A percentile compares a stretch with the other conserved stretches of the same genome.
Evolutionary conservation across 495 filamentous ascomycete species (phyloP).

Genomic region (Neurospora tetraspora): DNA sequence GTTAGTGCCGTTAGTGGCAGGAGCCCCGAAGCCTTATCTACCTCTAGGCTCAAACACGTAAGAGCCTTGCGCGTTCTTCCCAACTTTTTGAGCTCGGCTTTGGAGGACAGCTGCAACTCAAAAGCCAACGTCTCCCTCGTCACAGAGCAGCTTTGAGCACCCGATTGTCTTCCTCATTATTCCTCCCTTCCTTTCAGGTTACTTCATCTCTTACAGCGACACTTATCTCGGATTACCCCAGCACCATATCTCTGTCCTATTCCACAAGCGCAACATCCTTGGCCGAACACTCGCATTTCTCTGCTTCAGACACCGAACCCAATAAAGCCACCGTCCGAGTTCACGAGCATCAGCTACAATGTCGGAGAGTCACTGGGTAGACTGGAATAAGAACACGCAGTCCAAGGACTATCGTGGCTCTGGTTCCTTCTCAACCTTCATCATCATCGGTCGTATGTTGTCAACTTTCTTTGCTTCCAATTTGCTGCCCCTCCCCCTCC

Average conservation of each 20-base stretch:
- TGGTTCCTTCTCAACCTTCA: conserved; percentile 75
- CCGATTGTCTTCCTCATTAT: background rate
- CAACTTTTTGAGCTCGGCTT: background rate
- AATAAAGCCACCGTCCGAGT: background rate
- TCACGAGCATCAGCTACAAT: conserved; percentile 8
- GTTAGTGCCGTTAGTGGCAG: background rate
- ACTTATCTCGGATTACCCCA: background rate
- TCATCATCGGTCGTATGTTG: conserved; percentile 84
- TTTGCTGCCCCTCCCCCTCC: background rate
- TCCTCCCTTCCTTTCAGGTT: background rate
- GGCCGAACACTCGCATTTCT: background rate
- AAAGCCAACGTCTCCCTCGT: background rate
- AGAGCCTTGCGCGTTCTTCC: background rate
- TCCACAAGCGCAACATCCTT: background rate
- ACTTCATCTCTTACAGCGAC: background rate
- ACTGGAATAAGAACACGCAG: conserved; percentile 39
- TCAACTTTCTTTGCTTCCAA: background rate
- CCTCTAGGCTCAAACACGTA: background rate
- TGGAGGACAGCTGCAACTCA: background rate
- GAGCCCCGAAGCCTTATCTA: background rate
- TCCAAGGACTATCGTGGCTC: conserved; percentile 41
- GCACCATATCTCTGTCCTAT: background rate
- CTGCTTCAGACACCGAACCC: background rate
- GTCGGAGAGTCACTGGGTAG: conserved; percentile 28
- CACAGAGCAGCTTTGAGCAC: background rate